Percentiles rank a stretch among this genome's conserved stretches.
These are phyloP conservation scores for Rutidosis leptorrhynchoides DNA, from an alignment of 129 eudicot species.

Conservation along the genomic window DNA sequence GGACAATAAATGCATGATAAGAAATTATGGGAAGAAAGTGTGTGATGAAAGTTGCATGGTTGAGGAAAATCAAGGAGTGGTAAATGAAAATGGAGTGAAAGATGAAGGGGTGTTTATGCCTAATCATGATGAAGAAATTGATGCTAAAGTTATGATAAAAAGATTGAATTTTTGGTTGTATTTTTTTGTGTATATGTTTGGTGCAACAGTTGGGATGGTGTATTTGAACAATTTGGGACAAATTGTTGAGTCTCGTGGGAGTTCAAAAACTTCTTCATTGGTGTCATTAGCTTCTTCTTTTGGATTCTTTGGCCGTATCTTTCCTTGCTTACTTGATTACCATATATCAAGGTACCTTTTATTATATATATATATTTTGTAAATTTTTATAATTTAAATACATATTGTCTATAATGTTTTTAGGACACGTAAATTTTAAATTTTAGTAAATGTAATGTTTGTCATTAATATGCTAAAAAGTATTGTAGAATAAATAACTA, in stretches of 20 bases:
- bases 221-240: slow-evolving; percentile 90
- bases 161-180: slow-evolving; percentile 84
- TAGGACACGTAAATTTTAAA: too few relatives aligned
- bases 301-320: slow-evolving; percentile 78
- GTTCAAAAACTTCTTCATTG: slow-evolving; percentile 56
- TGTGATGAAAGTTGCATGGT: slow-evolving; percentile 27
- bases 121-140: slow-evolving; percentile 43
- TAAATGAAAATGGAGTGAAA: slow-evolving; percentile 30
- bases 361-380: not conserved
- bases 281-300: slow-evolving; percentile 84
- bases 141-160: slow-evolving; percentile 49
- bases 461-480: too few relatives aligned
- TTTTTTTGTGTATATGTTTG: slow-evolving; percentile 71
- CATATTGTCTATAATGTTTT: not conserved
- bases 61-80: slow-evolving; percentile 21
- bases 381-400: not conserved
- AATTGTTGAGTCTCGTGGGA: slow-evolving; percentile 81
- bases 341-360: slow-evolving; percentile 46
- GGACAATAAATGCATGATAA: slow-evolving; percentile 55
- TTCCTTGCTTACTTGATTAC: slow-evolving; percentile 70
- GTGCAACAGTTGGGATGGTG: slow-evolving; percentile 87
- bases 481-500: too few relatives aligned
- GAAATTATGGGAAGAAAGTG: slow-evolving; percentile 36
- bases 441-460: too few relatives aligned
- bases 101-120: slow-evolving; percentile 15